These are phyloP conservation scores for Butyriboletus loyo DNA, from an alignment of 768 basidiomycete genomes.

Conservation along the genomic window DNA sequence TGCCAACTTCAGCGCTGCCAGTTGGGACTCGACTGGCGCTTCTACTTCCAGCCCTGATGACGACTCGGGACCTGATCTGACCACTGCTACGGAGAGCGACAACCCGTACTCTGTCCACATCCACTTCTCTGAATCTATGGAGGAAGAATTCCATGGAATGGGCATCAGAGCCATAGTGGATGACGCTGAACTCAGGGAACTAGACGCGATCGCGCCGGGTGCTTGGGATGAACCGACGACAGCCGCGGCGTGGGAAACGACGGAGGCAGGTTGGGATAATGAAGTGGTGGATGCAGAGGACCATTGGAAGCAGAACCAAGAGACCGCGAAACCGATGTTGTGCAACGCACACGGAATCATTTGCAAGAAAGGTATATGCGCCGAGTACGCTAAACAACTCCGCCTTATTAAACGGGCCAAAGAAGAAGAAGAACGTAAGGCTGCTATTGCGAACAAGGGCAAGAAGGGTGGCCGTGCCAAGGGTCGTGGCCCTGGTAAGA, in stretches of 20 bases:
- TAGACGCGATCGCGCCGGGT: conserved; percentile 27
- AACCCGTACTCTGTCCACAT: conserved; percentile 21
- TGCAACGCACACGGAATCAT: conserved; percentile 34
- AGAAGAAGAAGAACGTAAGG: conserved; percentile 18
- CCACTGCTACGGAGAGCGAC: conserved; percentile 22
- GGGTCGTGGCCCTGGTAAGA: conserved; percentile 10
- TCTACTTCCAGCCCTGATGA: conserved; percentile 28
- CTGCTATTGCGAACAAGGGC: conserved; percentile 11
- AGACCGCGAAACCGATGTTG: conserved; percentile 7
- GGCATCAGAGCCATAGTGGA: conserved; percentile 14
- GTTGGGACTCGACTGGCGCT: conserved; percentile 25
- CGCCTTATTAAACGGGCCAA: conserved; percentile 16
- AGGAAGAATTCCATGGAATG: conserved; percentile 29
- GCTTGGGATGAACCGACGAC: conserved; percentile 11
- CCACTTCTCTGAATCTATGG: conserved; percentile 26
- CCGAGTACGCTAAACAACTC: conserved; percentile 29
- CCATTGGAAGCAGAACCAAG: conserved; percentile 16
- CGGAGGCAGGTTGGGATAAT: conserved; percentile 12
- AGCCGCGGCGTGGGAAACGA: conserved; percentile 1
- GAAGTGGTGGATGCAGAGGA: conserved; percentile 21
- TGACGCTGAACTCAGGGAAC: conserved; percentile 10
- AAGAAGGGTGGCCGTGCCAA: conserved; percentile 21
- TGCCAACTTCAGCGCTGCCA: conserved; percentile 6
- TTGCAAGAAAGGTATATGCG: conserved; percentile 38
- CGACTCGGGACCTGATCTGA: conserved; percentile 24